These are phyloP conservation scores for Reticulascus tulasneorum DNA, from an alignment of 2,329 filamentous ascomycete genomes.

Conservation along the genomic window DNA sequence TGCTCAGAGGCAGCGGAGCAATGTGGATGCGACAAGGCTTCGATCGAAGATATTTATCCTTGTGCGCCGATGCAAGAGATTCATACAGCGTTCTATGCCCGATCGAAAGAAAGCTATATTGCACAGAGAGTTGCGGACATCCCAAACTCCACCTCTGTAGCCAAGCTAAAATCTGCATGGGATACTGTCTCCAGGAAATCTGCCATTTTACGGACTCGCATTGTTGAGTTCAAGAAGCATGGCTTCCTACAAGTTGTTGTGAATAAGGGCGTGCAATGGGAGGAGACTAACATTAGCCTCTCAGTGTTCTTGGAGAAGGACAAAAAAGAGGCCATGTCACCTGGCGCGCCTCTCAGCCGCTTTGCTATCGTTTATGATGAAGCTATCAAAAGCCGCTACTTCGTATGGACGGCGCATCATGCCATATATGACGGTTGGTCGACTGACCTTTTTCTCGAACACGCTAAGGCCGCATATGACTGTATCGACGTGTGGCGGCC, in stretches of 20 bases:
- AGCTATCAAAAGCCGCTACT: constrained; percentile 5
- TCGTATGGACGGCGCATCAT: constrained; percentile 11
- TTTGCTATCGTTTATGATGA: neutral
- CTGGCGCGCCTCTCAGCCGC: neutral
- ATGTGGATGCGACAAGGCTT: neutral
- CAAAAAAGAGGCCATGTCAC: neutral
- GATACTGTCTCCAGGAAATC: constrained; percentile 8
- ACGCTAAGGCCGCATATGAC: neutral
- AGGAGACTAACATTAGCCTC: neutral
- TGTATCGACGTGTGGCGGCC: too few relatives aligned
- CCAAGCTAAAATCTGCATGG: constrained; percentile 13
- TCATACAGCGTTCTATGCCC: too few relatives aligned
- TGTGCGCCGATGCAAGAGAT: constrained; percentile 31
- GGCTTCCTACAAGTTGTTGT: constrained; percentile 39
- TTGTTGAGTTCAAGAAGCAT: constrained; percentile 9
- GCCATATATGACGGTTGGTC: constrained; percentile 16
- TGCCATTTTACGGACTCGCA: constrained; percentile 13
- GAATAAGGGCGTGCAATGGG: neutral
- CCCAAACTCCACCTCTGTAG: constrained; percentile 3
- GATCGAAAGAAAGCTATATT: constrained; percentile 15
- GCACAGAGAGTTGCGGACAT: constrained; percentile 8
- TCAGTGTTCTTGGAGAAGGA: neutral
- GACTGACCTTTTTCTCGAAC: neutral
- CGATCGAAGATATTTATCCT: constrained; percentile 26
- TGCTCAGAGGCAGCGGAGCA: constrained; percentile 2